A percentile compares a stretch with the other conserved stretches of the same genome.
Evolutionary conservation across 176 grass and related monocot species (phyloP).

Genomic region (Cenchrus americanus): DNA sequence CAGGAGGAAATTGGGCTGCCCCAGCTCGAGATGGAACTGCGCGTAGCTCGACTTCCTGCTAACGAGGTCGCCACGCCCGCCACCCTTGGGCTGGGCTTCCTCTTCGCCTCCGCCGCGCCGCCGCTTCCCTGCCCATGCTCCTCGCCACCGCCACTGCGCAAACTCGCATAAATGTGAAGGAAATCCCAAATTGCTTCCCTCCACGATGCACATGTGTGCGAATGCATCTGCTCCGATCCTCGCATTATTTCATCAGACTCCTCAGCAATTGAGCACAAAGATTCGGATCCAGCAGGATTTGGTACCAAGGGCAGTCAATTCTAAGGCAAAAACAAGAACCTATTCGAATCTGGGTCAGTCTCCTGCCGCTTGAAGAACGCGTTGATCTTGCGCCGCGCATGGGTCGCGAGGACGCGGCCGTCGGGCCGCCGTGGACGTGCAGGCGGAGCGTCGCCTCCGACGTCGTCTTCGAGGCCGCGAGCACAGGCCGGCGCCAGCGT

Average conservation of each 20-base stretch:
- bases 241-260: neutral
- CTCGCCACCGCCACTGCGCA: slow-evolving; percentile 13
- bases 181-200: neutral
- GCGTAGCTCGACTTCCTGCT: slow-evolving; percentile 86
- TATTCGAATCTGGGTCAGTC: neutral
- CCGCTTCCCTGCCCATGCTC: neutral
- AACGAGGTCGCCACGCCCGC: slow-evolving; percentile 33
- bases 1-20: slow-evolving; percentile 84
- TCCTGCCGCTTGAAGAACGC: slow-evolving; percentile 64
- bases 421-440: too few species aligned
- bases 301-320: too few species aligned
- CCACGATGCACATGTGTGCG: neutral
- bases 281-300: too few species aligned
- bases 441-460: too few species aligned
- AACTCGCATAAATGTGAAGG: neutral
- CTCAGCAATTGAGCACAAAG: neutral
- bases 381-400: slow-evolving; percentile 74
- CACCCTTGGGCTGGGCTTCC: slow-evolving; percentile 1
- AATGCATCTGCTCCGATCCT: neutral
- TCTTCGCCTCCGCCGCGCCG: slow-evolving; percentile 21
- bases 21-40: slow-evolving; percentile 90
- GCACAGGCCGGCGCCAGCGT: too few species aligned
- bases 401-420: too few species aligned
- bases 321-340: slow-evolving; percentile 40
- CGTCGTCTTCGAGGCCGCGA: too few species aligned